Conservation (phyloP, 768 basidiomycete species). For the Pisolithus orientalis region DNA sequence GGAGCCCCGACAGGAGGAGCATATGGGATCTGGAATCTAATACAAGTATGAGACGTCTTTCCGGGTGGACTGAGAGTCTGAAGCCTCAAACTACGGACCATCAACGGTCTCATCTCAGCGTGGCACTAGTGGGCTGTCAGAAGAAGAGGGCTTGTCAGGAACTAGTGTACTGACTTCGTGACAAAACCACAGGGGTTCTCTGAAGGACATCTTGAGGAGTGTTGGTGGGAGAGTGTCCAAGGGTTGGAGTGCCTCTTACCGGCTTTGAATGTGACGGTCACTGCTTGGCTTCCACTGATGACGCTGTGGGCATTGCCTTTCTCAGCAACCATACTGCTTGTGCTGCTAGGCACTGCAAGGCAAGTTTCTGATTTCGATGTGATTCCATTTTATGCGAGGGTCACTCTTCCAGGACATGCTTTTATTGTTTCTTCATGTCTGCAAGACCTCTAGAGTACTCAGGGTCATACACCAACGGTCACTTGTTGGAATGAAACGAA, state of each 20-base stretch:
- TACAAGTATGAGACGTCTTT: conserved; percentile 4
- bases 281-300: too few species aligned
- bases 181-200: conserved; percentile 76
- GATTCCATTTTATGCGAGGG: conserved; percentile 49
- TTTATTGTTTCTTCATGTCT: too few species aligned
- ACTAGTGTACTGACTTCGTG: conserved; percentile 46
- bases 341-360: too few species aligned
- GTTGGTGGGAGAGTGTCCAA: conserved; percentile 6
- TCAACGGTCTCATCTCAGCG: conserved; percentile 83
- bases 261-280: background rate
- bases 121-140: conserved; percentile 51
- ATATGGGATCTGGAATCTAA: conserved; percentile 76
- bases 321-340: background rate
- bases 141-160: background rate
- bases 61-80: conserved; percentile 1
- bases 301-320: background rate
- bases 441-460: too few species aligned
- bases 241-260: conserved; percentile 19
- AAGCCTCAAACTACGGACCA: conserved; percentile 41
- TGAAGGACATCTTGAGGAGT: conserved; percentile 48
- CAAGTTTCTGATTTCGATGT: conserved; percentile 10
- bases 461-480: too few species aligned
- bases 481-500: too few species aligned
- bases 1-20: conserved; percentile 72
- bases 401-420: background rate